Evolutionary conservation across 108 stramenopile genomes (phyloP).

Genomic region (Cyclotella cryptica): DNA sequence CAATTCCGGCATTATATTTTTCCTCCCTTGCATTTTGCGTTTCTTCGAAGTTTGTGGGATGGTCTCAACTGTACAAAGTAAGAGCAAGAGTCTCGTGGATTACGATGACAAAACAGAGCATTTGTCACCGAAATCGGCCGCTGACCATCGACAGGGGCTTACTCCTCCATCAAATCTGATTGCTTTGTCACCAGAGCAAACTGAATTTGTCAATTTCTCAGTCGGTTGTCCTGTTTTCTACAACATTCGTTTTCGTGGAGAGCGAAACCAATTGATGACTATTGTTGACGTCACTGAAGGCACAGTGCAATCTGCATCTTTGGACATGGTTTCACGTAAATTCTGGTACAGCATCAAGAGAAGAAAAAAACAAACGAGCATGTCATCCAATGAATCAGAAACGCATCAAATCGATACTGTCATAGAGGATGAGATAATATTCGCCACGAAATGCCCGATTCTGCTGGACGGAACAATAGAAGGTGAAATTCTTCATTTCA

Average conservation of each 20-base stretch:
- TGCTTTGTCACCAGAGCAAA: background rate
- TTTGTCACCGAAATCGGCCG: no score
- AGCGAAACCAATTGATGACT: background rate
- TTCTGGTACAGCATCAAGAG: conserved; percentile 1
- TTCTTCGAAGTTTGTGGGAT: no score
- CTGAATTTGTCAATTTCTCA: background rate
- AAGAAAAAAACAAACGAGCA: background rate
- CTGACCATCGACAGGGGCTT: background rate
- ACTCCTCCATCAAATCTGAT: background rate
- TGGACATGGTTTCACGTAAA: background rate
- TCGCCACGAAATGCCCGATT: background rate
- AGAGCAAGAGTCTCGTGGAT: no score
- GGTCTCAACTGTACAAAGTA: no score
- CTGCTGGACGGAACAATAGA: background rate
- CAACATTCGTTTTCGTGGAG: background rate
- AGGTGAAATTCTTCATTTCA: background rate
- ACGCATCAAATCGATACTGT: background rate
- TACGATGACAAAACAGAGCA: no score
- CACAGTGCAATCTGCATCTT: background rate
- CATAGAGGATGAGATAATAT: background rate
- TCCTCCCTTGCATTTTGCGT: no score
- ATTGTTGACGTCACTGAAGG: background rate
- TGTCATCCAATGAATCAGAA: no score
- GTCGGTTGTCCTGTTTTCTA: background rate
- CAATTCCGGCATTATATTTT: no score